Base-by-base conservation (phyloP, 257 asterid species). In the Linderniella brevidens region DNA sequence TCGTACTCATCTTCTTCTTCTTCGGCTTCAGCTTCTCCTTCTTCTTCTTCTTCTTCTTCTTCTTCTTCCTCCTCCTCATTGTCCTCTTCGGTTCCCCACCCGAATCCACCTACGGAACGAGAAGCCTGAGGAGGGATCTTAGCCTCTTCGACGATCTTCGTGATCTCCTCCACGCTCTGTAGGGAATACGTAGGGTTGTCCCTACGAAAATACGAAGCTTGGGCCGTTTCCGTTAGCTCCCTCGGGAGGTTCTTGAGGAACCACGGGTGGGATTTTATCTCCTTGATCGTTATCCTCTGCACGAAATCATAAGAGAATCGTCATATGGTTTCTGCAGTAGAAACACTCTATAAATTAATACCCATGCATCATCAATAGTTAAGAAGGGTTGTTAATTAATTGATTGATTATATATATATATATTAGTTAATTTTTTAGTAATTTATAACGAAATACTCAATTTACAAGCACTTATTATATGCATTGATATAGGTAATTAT, bases 1-100 rank as follows among this genome's bases (percentile, higher is more conserved):
- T 82, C 94, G 36, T 79, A 82, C 57, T 82, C 94, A 25, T 82
- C 94, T 53, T 76, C 88, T 13, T 63, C 94, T 18, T 78, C 94
- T 53, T 76, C 88, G 10, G 60, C 73, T 70, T 56, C 67, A 65
- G 79, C 82, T 0, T 73, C 79, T 0, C 64, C 81, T 0, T 76
- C 71, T 0, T 74, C 77, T 13, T 60, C 81, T 3, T 61, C 85
- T 4, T 70, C 80, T n/a, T 55, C 78, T 18, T 63, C 74, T 11
- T 41, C 63, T 1, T 67, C 72, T 53, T 64, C 79, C 25, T 62
- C 70, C 11, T 65, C 53, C 35, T 67, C 79, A 11, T 70, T 90
- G 0, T 75, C 86, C 54, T 78, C 86, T 54, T 63, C 76, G 6
- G 63, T 69, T 79, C 76, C 94, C 94, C 92, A 82, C 4, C 94